Evolutionary conservation across 306 rosid genomes (phyloP).

Genomic region (Glycine tomentella): DNA sequence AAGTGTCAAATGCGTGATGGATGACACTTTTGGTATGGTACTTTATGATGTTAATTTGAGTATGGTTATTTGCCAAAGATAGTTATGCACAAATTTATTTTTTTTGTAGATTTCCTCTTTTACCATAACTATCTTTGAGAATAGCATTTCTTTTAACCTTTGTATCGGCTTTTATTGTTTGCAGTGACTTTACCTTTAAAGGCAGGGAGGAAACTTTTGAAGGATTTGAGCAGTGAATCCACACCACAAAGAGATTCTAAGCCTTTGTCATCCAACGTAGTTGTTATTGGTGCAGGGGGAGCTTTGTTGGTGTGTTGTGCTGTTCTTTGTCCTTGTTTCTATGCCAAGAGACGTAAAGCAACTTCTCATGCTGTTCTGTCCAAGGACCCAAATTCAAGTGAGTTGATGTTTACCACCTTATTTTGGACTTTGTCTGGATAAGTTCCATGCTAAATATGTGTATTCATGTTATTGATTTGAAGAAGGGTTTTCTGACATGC

Average conservation of each 20-base stretch:
- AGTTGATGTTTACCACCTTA: conserved; percentile 46
- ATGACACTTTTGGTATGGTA: conserved; percentile 63
- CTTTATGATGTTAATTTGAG: conserved; percentile 6
- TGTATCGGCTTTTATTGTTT: conserved; percentile 43
- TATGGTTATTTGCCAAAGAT: conserved; percentile 19
- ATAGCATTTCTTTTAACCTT: conserved; percentile 22
- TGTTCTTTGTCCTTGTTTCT: conserved; percentile 83
- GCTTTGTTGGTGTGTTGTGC: conserved; percentile 69
- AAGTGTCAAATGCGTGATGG: conserved; percentile 55
- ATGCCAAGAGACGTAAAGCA: conserved; percentile 58
- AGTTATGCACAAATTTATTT: conserved; percentile 1
- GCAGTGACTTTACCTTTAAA: conserved; percentile 60
- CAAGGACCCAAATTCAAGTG: conserved; percentile 76
- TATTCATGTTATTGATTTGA: conserved; percentile 25
- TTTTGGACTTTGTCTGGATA: conserved; percentile 6
- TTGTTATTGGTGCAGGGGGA: conserved; percentile 68
- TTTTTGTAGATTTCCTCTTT: conserved; percentile 12
- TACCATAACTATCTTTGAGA: background rate
- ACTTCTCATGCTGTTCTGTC: conserved; percentile 55
- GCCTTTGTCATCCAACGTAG: conserved; percentile 36
- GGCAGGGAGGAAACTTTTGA: conserved; percentile 72
- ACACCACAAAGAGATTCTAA: conserved; percentile 36
- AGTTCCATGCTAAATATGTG: conserved; percentile 5
- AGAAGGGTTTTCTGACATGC: conserved; percentile 11
- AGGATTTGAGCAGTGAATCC: conserved; percentile 45